These are phyloP conservation scores for Elsinoe fawcettii DNA, from an alignment of 2,329 filamentous ascomycete species.

Conservation along the genomic window DNA sequence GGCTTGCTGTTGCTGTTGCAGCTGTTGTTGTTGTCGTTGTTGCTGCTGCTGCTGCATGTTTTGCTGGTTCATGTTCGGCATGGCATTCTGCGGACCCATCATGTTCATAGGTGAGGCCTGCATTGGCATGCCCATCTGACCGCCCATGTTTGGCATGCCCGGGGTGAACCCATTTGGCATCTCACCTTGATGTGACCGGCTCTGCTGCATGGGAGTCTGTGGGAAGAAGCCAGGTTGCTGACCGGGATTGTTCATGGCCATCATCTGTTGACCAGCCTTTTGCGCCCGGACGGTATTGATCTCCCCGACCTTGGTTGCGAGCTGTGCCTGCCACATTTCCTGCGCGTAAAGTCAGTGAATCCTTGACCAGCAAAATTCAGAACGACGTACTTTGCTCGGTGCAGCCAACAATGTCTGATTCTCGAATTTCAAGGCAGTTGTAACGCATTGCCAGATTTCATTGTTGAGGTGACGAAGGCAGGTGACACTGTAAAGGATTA, in stretches of 20 bases:
- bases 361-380: background rate
- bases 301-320: slow-evolving; percentile 18
- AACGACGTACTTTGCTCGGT: slow-evolving; percentile 14
- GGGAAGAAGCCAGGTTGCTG: slow-evolving; percentile 27
- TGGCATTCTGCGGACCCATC: slow-evolving; percentile 14
- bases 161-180: slow-evolving; percentile 38
- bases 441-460: slow-evolving; percentile 11
- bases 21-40: slow-evolving; percentile 24
- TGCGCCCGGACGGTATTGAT: slow-evolving; percentile 13
- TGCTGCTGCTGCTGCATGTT: slow-evolving; percentile 21
- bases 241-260: slow-evolving; percentile 13
- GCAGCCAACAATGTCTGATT: slow-evolving; percentile 10
- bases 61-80: slow-evolving; percentile 24
- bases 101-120: slow-evolving; percentile 42
- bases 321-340: slow-evolving; percentile 17
- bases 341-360: slow-evolving; percentile 3
- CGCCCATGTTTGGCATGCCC: slow-evolving; percentile 32
- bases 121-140: slow-evolving; percentile 24
- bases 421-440: slow-evolving; percentile 17
- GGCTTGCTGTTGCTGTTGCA: background rate
- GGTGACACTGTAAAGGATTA: slow-evolving; percentile 17
- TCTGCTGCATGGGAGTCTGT: slow-evolving; percentile 29
- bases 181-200: slow-evolving; percentile 35
- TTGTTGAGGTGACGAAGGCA: slow-evolving; percentile 16
- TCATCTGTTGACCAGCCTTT: slow-evolving; percentile 15